phyloP scores from a whole-genome alignment of 1,284 basidiomycete genomes.

The Fomes fomentarius region DNA sequence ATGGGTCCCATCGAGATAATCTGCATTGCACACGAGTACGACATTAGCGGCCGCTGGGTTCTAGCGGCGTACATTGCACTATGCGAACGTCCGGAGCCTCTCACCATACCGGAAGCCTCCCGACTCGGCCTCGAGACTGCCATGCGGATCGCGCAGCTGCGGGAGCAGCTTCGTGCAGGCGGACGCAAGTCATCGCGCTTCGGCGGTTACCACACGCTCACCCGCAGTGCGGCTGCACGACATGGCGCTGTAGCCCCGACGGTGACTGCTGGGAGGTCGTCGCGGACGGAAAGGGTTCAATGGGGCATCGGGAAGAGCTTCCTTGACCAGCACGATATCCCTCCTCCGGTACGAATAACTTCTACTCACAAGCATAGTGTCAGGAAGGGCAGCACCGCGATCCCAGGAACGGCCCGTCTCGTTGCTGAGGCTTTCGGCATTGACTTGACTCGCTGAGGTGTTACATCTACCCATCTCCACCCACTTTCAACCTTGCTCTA shows the following conservation, averaged over 20 bases:
- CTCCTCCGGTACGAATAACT: conserved; percentile 7
- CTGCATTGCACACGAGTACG: conserved; percentile 30
- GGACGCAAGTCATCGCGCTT: conserved; percentile 8
- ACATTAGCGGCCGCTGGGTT: conserved; percentile 27
- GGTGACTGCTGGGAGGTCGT: not conserved
- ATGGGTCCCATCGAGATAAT: conserved; percentile 34
- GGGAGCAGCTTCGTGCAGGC: conserved; percentile 26
- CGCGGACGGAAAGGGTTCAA: conserved; percentile 14
- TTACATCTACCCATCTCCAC: not conserved
- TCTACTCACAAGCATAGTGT: conserved; percentile 3
- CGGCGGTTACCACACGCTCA: conserved; percentile 23
- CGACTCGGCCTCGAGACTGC: conserved; percentile 32
- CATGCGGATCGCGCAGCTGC: conserved; percentile 27
- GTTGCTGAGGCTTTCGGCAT: conserved; percentile 27
- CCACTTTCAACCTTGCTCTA: not conserved
- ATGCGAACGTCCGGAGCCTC: conserved; percentile 29
- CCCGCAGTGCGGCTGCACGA: conserved; percentile 19
- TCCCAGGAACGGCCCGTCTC: conserved; percentile 22
- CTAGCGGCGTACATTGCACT: conserved; percentile 32
- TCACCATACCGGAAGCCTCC: conserved; percentile 31
- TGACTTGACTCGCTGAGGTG: conserved; percentile 9
- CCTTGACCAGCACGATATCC: conserved; percentile 12
- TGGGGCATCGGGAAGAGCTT: conserved; percentile 22
- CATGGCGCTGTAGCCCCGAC: not conserved
- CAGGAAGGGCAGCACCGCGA: conserved; percentile 10